These are phyloP conservation scores for Wallacemonas sp. DNA, from an alignment of 208 protist species.

Conservation along the genomic window DNA sequence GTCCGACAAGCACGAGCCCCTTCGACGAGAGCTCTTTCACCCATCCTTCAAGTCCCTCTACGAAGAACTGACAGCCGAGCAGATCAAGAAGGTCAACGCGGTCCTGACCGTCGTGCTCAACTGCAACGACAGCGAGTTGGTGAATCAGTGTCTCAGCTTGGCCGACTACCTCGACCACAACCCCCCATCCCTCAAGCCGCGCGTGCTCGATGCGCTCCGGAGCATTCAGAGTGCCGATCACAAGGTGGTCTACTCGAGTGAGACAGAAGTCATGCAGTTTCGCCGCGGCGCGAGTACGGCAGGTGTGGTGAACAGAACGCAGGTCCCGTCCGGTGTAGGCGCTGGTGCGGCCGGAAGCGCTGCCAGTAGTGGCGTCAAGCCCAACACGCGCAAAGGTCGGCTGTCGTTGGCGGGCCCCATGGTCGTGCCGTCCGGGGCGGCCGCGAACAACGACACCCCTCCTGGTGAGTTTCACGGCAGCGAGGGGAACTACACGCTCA, in stretches of 20 bases:
- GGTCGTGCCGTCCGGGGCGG: no score
- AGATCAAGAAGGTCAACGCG: slow-evolving; percentile 87
- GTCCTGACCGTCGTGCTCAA: slow-evolving; percentile 83
- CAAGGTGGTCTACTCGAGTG: slow-evolving; percentile 31
- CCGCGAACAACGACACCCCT: no score
- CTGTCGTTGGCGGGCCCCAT: no score
- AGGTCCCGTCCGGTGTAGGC: background rate
- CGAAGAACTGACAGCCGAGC: slow-evolving; percentile 79
- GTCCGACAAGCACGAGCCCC: slow-evolving; percentile 90
- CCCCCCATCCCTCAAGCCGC: slow-evolving; percentile 65
- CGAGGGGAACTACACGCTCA: slow-evolving; percentile 17
- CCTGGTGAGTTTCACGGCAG: background rate
- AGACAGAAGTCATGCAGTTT: slow-evolving; percentile 29
- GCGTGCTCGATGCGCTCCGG: slow-evolving; percentile 71
- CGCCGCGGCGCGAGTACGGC: slow-evolving; percentile 36
- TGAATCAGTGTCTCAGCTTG: slow-evolving; percentile 81
- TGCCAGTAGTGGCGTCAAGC: background rate
- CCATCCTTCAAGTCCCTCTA: slow-evolving; percentile 91
- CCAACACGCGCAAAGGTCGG: background rate
- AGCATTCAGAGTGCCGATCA: slow-evolving; percentile 50
- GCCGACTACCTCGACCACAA: slow-evolving; percentile 92
- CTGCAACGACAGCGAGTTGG: slow-evolving; percentile 79
- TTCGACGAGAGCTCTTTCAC: slow-evolving; percentile 87
- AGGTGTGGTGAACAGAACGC: slow-evolving; percentile 17
- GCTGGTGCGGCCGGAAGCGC: no score